Evolutionary conservation across 305 asterid species (phyloP).

Genomic region (Rubia balearica): DNA sequence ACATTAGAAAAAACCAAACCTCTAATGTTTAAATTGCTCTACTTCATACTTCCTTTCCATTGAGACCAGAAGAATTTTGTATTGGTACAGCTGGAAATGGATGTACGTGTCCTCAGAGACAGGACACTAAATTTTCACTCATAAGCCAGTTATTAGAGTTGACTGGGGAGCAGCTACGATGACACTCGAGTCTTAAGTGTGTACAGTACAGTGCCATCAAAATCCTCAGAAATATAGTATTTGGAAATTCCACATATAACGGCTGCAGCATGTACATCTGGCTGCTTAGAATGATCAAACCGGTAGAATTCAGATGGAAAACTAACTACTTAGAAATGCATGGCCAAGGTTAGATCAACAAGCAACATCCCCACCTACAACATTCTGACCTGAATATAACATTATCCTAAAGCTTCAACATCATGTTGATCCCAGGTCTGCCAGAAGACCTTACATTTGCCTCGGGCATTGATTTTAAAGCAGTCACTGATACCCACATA

Average conservation of each 20-base stretch:
- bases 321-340: neutral
- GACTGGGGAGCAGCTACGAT: neutral
- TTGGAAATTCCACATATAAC: neutral
- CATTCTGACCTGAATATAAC: neutral
- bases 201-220: neutral
- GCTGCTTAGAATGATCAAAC: neutral
- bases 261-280: neutral
- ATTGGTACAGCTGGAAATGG: too few relatives aligned
- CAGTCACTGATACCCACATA: neutral
- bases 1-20: neutral
- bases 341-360: neutral
- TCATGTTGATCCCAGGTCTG: neutral
- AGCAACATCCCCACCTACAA: neutral
- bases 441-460: neutral
- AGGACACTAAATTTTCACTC: too few relatives aligned
- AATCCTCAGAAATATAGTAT: neutral
- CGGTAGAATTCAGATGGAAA: neutral
- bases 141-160: neutral
- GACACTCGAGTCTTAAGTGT: neutral
- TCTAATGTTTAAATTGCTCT: neutral
- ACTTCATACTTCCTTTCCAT: neutral
- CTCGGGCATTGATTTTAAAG: neutral
- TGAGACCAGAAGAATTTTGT: neutral
- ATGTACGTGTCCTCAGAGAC: too few relatives aligned
- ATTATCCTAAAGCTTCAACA: neutral